These are phyloP conservation scores for Aspergillus versicolor DNA, from an alignment of 2,329 filamentous ascomycete genomes.

Conservation along the genomic window DNA sequence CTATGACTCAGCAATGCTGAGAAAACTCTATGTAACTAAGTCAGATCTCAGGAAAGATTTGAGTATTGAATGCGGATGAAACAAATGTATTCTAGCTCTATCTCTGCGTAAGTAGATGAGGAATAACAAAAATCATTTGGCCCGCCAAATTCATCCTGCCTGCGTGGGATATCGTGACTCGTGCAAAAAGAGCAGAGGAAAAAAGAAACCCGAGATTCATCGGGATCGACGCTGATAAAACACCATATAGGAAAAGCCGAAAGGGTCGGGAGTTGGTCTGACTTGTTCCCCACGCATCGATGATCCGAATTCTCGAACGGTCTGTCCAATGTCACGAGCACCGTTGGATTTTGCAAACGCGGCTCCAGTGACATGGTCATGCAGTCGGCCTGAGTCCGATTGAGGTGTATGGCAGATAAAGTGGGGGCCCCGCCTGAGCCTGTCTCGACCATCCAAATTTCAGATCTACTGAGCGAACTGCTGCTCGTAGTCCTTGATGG, in stretches of 20 bases:
- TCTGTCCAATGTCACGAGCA: conserved; percentile 5
- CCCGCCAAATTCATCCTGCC: conserved; percentile 18
- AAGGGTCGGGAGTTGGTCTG: background rate
- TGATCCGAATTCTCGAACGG: conserved; percentile 2
- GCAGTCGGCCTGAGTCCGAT: conserved; percentile 11
- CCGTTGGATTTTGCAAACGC: conserved; percentile 4
- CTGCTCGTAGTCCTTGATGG: conserved; percentile 44
- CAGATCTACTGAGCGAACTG: conserved; percentile 27
- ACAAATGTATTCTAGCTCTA: conserved; percentile 13
- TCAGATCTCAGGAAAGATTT: background rate
- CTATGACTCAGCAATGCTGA: conserved; percentile 19
- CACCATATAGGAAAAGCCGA: background rate
- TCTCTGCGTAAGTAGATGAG: conserved; percentile 3
- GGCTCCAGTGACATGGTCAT: background rate
- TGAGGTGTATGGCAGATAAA: background rate
- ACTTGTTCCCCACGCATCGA: conserved; percentile 1
- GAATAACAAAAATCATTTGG: conserved; percentile 13
- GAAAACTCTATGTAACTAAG: background rate
- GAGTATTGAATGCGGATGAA: background rate
- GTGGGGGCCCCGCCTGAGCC: conserved; percentile 4
- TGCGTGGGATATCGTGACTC: conserved; percentile 31
- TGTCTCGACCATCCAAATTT: background rate
- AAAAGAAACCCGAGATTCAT: background rate
- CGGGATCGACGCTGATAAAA: conserved; percentile 11
- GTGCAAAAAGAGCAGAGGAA: conserved; percentile 12